Conservation (phyloP, 768 basidiomycete species). For the Amanita muscaria region DNA sequence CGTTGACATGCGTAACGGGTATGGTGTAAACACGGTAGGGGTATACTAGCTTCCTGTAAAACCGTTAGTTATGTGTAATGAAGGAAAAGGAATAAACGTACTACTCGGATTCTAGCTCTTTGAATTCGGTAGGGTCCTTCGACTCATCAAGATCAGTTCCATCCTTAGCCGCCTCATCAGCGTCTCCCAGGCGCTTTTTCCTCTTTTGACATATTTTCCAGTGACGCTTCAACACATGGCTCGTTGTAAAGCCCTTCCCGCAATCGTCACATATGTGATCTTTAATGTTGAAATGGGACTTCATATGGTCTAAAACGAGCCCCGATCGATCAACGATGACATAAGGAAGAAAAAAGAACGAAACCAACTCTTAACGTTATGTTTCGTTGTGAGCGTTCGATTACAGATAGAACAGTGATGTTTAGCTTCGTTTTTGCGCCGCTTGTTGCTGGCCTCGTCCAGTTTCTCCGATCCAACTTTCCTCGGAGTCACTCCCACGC, state of each 20-base stretch:
- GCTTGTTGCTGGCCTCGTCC: constrained; percentile 2
- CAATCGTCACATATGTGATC: constrained; percentile 1
- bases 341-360: background rate
- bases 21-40: too few relatives aligned
- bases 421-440: constrained; percentile 4
- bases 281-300: constrained; percentile 2
- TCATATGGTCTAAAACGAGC: background rate
- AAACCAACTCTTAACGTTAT: constrained; percentile 5
- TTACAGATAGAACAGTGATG: background rate
- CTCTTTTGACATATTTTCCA: background rate
- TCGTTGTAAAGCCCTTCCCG: constrained; percentile 1
- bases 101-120: too few relatives aligned
- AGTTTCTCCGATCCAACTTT: constrained; percentile 7
- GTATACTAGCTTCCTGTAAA: too few relatives aligned
- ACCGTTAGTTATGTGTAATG: too few relatives aligned
- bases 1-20: too few relatives aligned
- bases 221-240: constrained; percentile 2
- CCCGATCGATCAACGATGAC: background rate
- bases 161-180: background rate
- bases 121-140: too few relatives aligned
- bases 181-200: background rate
- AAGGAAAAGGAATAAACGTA: too few relatives aligned
- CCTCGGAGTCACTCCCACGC: background rate
- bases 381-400: constrained; percentile 1
- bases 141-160: too few relatives aligned